Percentiles rank a stretch among this genome's conserved stretches.
phyloP scores from a whole-genome alignment of 805 yeast genomes.

The Suhomyces prunicola region DNA sequence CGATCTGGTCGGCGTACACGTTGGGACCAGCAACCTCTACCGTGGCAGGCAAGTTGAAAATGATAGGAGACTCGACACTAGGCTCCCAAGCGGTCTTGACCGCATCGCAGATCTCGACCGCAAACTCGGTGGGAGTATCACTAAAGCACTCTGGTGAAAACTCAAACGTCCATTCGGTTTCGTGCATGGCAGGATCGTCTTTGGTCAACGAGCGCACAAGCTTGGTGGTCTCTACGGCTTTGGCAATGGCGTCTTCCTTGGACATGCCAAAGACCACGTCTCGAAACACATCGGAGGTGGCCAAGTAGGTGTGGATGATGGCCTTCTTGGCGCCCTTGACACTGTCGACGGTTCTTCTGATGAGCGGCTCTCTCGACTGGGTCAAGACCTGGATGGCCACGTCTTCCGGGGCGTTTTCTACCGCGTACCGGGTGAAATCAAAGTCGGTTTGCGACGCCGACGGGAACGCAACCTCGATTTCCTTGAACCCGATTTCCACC shows the following conservation, averaged over 20 bases:
- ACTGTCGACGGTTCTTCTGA: slow-evolving; percentile 71
- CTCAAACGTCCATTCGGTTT: slow-evolving; percentile 67
- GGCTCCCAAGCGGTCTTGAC: slow-evolving; percentile 80
- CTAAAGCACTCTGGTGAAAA: slow-evolving; percentile 78
- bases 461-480: slow-evolving; percentile 78
- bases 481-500: slow-evolving; percentile 72
- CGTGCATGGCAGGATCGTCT: slow-evolving; percentile 64
- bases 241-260: slow-evolving; percentile 60
- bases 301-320: slow-evolving; percentile 68
- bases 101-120: slow-evolving; percentile 75
- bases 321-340: slow-evolving; percentile 72
- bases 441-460: slow-evolving; percentile 81
- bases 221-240: slow-evolving; percentile 69
- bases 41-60: slow-evolving; percentile 78
- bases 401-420: slow-evolving; percentile 73
- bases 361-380: slow-evolving; percentile 72
- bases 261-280: slow-evolving; percentile 75
- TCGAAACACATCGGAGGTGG: slow-evolving; percentile 72
- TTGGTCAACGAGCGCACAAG: slow-evolving; percentile 67
- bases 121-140: slow-evolving; percentile 71
- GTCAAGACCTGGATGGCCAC: slow-evolving; percentile 71
- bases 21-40: slow-evolving; percentile 77
- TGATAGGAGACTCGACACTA: slow-evolving; percentile 67
- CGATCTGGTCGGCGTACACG: slow-evolving; percentile 77
- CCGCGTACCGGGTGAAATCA: slow-evolving; percentile 77